phyloP scores from a whole-genome alignment of 2,329 filamentous ascomycete species.

The Cladophialophora chaetospira region DNA sequence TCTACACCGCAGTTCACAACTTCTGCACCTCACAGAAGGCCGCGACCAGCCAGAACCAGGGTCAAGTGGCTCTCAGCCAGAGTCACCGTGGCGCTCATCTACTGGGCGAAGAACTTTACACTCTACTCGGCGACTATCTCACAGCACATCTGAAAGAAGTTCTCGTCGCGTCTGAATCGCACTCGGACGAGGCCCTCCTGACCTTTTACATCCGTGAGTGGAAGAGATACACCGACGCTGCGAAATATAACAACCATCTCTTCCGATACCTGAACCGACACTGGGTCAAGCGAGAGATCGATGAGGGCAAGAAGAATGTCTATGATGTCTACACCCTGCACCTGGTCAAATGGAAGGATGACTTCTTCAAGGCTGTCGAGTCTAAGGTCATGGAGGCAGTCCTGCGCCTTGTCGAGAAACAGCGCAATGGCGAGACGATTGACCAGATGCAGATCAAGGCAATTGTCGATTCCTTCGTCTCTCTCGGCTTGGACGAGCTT shows the following conservation, averaged over 20 bases:
- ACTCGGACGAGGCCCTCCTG: conserved; percentile 86
- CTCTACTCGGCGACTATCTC: conserved; percentile 84
- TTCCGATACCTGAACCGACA: conserved; percentile 96
- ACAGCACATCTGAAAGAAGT: conserved; percentile 73
- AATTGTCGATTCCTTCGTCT: conserved; percentile 95
- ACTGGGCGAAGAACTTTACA: conserved; percentile 93
- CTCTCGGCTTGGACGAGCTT: conserved; percentile 87
- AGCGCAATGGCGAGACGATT: conserved; percentile 95
- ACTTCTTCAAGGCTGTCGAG: conserved; percentile 83
- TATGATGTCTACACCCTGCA: conserved; percentile 98
- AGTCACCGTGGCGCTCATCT: conserved; percentile 66
- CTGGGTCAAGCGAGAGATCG: conserved; percentile 98
- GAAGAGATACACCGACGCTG: conserved; percentile 91
- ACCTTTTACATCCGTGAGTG: conserved; percentile 96
- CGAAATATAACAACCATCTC: conserved; percentile 95
- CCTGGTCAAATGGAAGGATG: conserved; percentile 89
- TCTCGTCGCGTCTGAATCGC: conserved; percentile 70
- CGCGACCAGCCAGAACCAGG: conserved; percentile 53
- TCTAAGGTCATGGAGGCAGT: conserved; percentile 93
- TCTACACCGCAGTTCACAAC: conserved; percentile 81
- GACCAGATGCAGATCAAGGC: conserved; percentile 96
- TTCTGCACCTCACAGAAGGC: conserved; percentile 99
- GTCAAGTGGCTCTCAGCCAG: conserved; percentile 3
- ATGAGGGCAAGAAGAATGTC: conserved; percentile 97
- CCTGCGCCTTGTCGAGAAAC: conserved; percentile 91